Conservation (phyloP, 2,329 filamentous ascomycete genomes). For the Fusarium caatingaense region DNA sequence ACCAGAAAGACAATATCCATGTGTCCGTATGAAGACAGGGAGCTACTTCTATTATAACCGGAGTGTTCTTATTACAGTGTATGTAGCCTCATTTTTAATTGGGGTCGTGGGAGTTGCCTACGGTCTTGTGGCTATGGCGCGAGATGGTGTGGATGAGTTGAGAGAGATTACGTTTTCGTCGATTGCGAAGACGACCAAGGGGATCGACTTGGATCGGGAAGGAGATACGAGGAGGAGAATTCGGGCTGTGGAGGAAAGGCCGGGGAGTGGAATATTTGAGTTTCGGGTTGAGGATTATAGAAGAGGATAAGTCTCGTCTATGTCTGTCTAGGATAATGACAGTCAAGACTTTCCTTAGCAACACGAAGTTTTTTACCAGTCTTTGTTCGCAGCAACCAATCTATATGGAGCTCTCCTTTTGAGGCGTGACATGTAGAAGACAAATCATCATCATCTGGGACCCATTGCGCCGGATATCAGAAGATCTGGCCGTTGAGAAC, state of each 20-base stretch:
- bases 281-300: constrained; percentile 5
- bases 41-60: constrained; percentile 34
- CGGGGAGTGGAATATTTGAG: constrained; percentile 8
- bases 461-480: too few species aligned
- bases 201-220: not conserved
- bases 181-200: constrained; percentile 21
- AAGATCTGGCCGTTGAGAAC: too few species aligned
- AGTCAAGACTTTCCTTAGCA: fast-evolving
- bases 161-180: constrained; percentile 36
- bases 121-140: constrained; percentile 29
- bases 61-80: constrained; percentile 21
- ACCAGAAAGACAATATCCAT: constrained; percentile 13
- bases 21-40: constrained; percentile 17
- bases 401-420: too few species aligned
- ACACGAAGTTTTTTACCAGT: too few species aligned
- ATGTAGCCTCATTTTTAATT: constrained; percentile 21
- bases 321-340: fast-evolving
- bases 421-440: too few species aligned
- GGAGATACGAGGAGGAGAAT: not conserved
- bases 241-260: not conserved
- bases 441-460: too few species aligned
- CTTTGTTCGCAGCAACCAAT: too few species aligned
- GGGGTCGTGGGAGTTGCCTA: constrained; percentile 17
- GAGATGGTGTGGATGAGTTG: constrained; percentile 29
- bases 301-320: not conserved